phyloP scores from a whole-genome alignment of 768 basidiomycete species.

The Leccinum fibrillosum region DNA sequence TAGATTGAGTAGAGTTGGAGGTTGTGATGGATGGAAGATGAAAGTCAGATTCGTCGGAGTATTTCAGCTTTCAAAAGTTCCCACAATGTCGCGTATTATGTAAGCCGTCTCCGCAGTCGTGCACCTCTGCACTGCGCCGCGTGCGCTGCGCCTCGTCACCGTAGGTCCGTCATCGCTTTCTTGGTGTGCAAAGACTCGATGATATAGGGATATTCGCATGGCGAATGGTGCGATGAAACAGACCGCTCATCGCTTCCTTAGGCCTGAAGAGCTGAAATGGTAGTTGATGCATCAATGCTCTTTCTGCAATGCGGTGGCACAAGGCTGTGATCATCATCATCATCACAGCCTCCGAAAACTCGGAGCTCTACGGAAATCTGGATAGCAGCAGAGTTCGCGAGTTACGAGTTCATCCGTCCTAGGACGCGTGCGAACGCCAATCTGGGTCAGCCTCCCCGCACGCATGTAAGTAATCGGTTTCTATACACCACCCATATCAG shows the following conservation, averaged over 20 bases:
- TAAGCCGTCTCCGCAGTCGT: background rate
- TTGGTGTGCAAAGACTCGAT: too few species aligned
- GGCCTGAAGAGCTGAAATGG: too few species aligned
- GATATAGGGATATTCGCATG: too few species aligned
- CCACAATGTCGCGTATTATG: conserved; percentile 4
- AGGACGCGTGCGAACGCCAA: too few species aligned
- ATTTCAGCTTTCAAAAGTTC: conserved; percentile 23
- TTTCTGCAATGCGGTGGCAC: too few species aligned
- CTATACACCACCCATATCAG: background rate
- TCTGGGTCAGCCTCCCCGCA: conserved; percentile 11
- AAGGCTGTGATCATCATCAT: background rate
- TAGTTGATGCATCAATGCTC: background rate
- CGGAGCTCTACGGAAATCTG: too few species aligned
- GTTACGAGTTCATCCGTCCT: background rate
- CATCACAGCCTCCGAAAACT: background rate
- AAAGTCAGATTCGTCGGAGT: conserved; percentile 23
- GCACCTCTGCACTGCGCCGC: too few species aligned
- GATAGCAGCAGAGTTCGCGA: too few species aligned
- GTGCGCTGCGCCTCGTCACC: too few species aligned
- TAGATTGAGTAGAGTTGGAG: conserved; percentile 18
- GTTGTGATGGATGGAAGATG: conserved; percentile 18
- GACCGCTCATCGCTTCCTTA: too few species aligned
- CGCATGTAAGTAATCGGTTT: background rate
- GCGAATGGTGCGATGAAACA: too few species aligned
- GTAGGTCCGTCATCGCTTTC: too few species aligned